These are phyloP conservation scores for Blastobotrys persicus DNA, from an alignment of 1,139 yeast species.

Conservation along the genomic window DNA sequence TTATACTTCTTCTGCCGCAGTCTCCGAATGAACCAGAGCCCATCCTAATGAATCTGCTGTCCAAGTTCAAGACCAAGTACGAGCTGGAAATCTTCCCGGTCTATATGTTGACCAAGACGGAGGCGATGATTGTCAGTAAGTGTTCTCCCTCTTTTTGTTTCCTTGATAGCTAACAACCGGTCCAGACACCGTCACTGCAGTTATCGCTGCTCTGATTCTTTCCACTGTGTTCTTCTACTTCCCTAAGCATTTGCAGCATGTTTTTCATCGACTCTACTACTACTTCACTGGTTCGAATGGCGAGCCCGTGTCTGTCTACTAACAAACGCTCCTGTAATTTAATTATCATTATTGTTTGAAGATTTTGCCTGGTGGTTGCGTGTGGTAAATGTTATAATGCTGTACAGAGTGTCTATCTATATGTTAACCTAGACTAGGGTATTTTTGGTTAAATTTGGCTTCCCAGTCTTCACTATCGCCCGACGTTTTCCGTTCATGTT, in stretches of 20 bases:
- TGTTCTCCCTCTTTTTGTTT: conserved; percentile 6
- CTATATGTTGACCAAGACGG: conserved; percentile 30
- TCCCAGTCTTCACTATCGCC: conserved; percentile 29
- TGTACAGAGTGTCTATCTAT: too few species aligned
- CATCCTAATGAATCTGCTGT: background rate
- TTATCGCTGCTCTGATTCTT: conserved; percentile 19
- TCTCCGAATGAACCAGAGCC: background rate
- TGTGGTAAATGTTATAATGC: too few species aligned
- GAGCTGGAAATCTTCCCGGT: conserved; percentile 28
- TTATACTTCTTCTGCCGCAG: background rate
- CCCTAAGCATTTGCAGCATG: conserved; percentile 27
- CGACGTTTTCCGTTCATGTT: conserved; percentile 5
- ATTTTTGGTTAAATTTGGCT: conserved; percentile 31
- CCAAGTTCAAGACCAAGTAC: conserved; percentile 13
- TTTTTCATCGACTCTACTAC: conserved; percentile 28
- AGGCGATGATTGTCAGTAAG: conserved; percentile 27
- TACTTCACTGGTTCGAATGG: conserved; percentile 22
- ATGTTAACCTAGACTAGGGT: conserved; percentile 31
- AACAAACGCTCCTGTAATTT: background rate
- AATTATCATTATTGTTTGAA: background rate
- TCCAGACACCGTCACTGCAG: conserved; percentile 19
- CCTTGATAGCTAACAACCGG: background rate
- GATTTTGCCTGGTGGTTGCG: too few species aligned
- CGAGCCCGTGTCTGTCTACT: background rate
- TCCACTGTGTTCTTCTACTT: conserved; percentile 29